Conservation (phyloP, 1,139 yeast species). For the Nakaseomyces delphensis region DNA sequence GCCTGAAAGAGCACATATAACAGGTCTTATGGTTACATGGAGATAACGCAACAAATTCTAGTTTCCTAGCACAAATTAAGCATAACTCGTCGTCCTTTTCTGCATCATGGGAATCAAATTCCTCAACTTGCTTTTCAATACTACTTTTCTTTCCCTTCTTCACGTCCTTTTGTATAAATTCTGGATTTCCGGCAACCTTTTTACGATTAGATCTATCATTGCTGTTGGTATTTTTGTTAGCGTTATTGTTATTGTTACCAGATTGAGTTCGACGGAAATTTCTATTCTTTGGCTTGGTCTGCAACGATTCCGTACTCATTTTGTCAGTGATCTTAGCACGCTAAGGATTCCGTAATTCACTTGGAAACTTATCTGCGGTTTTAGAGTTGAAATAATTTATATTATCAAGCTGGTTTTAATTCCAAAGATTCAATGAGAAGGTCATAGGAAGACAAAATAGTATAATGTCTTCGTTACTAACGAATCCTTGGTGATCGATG, state of each 20-base stretch:
- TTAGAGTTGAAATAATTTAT: no score
- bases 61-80: conserved; percentile 73
- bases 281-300: conserved; percentile 3
- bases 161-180: background rate
- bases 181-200: conserved; percentile 4
- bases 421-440: no score
- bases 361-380: no score
- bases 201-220: background rate
- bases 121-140: background rate
- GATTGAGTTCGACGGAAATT: conserved; percentile 4
- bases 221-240: background rate
- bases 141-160: conserved; percentile 2
- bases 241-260: background rate
- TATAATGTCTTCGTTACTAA: background rate
- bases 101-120: conserved; percentile 19
- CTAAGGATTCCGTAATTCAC: no score
- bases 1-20: conserved; percentile 72
- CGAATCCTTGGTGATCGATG: background rate
- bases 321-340: no score
- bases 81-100: conserved; percentile 44
- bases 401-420: no score
- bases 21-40: conserved; percentile 85
- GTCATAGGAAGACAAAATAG: no score
- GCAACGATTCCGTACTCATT: background rate
- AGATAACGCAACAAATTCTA: conserved; percentile 56